Evolutionary conservation across 202 grass and related monocot genomes (phyloP).

Genomic region (Setaria viridis): DNA sequence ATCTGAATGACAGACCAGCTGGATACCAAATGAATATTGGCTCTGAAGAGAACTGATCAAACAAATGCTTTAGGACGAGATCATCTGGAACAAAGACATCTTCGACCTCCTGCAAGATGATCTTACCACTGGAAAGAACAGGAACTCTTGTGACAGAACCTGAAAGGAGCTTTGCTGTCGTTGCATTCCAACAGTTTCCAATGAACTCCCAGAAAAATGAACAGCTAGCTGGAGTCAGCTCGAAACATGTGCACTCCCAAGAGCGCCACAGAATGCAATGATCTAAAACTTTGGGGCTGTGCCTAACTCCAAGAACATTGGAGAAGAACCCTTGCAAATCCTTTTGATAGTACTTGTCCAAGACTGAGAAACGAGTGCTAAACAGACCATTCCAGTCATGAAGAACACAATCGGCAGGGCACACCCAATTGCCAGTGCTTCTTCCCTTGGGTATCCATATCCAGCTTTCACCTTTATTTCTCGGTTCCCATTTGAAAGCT

Average conservation of each 20-base stretch:
- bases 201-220: constrained; percentile 59
- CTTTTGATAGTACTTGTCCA: constrained; percentile 62
- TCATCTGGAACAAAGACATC: constrained; percentile 57
- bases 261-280: constrained; percentile 50
- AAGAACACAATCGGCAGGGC: constrained; percentile 50
- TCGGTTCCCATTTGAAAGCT: constrained; percentile 49
- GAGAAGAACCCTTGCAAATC: constrained; percentile 51
- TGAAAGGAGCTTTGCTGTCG: constrained; percentile 37
- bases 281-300: constrained; percentile 44
- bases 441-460: constrained; percentile 54
- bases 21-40: constrained; percentile 61
- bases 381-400: constrained; percentile 55
- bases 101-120: constrained; percentile 39
- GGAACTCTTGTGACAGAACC: constrained; percentile 49
- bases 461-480: constrained; percentile 27
- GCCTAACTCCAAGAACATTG: constrained; percentile 36
- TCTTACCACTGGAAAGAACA: constrained; percentile 23
- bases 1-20: constrained; percentile 1
- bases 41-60: constrained; percentile 38
- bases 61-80: constrained; percentile 50
- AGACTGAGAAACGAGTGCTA: constrained; percentile 36
- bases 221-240: constrained; percentile 30
- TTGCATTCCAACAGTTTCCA: constrained; percentile 40
- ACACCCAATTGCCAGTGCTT: constrained; percentile 47
- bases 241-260: constrained; percentile 46